A percentile compares a stretch with the other conserved stretches of the same genome.
Conservation (phyloP, 1,284 basidiomycete genomes). For the Ustilago shanxiensis region DNA sequence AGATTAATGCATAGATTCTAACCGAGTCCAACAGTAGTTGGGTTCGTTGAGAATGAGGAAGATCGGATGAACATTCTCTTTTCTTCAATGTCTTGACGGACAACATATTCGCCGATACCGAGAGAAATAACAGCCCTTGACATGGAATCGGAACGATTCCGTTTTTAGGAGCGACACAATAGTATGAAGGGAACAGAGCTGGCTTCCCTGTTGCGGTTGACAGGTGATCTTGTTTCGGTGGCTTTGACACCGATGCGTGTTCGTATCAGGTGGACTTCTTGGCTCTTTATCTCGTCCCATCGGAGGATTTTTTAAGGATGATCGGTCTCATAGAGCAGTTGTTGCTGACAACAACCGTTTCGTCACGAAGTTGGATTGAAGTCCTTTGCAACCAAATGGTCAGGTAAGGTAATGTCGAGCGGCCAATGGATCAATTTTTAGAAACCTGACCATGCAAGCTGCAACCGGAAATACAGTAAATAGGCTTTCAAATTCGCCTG, state of each 20-base stretch:
- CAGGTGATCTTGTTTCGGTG: not conserved
- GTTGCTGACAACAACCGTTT: not conserved
- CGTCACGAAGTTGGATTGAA: not conserved
- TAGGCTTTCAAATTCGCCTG: too few species aligned
- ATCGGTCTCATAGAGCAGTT: too few species aligned
- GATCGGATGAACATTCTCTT: too few species aligned
- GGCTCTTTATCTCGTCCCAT: not conserved
- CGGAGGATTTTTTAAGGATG: not conserved
- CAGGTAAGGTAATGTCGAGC: not conserved
- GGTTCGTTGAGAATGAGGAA: too few species aligned
- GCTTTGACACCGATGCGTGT: not conserved
- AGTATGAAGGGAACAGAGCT: too few species aligned
- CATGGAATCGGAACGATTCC: too few species aligned
- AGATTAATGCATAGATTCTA: too few species aligned
- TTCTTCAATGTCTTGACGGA: not conserved
- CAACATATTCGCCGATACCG: too few species aligned
- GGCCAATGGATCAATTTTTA: constrained; percentile 9
- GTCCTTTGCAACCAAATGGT: not conserved
- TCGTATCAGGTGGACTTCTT: too few species aligned
- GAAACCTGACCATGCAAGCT: not conserved
- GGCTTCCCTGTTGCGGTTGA: too few species aligned
- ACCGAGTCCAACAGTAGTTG: too few species aligned
- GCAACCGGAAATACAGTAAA: constrained; percentile 1
- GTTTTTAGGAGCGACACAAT: not conserved
- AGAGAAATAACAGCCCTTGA: too few species aligned